Evolutionary conservation across 1,284 basidiomycete species (phyloP), one percentile per base, ranked within the genome.

Genomic region (Salmacisia buchloeana): DNA sequence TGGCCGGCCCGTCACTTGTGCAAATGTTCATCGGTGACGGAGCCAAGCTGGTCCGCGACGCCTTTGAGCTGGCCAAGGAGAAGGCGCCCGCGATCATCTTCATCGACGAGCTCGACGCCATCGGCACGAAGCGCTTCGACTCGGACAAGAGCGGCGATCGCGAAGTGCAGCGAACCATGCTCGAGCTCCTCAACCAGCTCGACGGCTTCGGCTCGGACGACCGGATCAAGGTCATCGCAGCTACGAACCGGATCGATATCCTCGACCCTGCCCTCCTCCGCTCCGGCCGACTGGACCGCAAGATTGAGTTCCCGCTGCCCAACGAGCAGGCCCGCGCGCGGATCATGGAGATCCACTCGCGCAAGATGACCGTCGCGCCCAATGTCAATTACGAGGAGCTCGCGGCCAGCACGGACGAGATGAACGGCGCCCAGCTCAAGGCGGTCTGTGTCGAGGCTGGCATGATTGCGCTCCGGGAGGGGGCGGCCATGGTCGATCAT

Each of bases 91-190:
- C 93, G 60, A 98, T 99, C 69, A 92, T 99, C 39, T 99, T 99
- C 81, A 98, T 99, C 80, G 96, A 99, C 80, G 96, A 99, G 81
- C 91, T 99, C 67, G 96, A 99, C 78, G 96, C 96, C 34, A 87
- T 99, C 76, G 96, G 96, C 77, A 98, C 94, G 3, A 99, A 99
- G 83, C 89, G 94, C 85, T 96, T 98, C 80, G 96, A 98, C 73
- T 94, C 92, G 39, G 94, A 94, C 67, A 97, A 94, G 31, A 92
- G 92, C 52, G 96, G 96, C 69, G 94, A 99, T 82, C 88, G 94
- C 68, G 96, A 99, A 83, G 97, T 98, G 71, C 96, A 99, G 81
- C 87, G 96, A 64, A 99, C 96, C 46, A 98, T 99, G 96, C 85
- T 98, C 80, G 96, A 99, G 80, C 85, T 99, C 60, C 85, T 98